A percentile compares a stretch with the other conserved stretches of the same genome.
Evolutionary conservation across 257 asterid genomes (phyloP).

Genomic region (Buddleja alternifolia): DNA sequence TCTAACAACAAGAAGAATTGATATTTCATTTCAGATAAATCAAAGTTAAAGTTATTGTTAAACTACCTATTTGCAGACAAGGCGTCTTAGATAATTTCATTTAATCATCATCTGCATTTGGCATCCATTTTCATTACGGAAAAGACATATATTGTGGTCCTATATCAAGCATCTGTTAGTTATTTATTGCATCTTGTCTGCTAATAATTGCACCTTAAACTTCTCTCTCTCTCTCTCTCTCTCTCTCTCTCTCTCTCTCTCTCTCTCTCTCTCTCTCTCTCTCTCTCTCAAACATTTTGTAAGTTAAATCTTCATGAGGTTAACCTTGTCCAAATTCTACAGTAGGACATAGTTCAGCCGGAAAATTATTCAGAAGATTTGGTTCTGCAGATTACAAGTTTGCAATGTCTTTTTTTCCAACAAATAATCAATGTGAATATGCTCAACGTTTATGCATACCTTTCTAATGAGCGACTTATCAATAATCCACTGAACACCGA

Average conservation of each 20-base stretch:
- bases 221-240: not conserved
- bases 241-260: too few relatives aligned
- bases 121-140: not conserved
- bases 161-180: not conserved
- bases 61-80: not conserved
- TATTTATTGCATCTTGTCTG: slow-evolving; percentile 8
- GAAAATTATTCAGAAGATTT: too few relatives aligned
- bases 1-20: not conserved
- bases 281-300: too few relatives aligned
- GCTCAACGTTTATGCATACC: not conserved
- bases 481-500: not conserved
- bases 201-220: not conserved
- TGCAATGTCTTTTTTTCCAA: not conserved
- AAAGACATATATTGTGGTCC: not conserved
- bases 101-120: not conserved
- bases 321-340: too few relatives aligned
- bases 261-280: too few relatives aligned
- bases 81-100: slow-evolving; percentile 1
- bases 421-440: not conserved
- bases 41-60: not conserved
- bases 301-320: too few relatives aligned
- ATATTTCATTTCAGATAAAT: not conserved
- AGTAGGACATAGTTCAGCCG: too few relatives aligned
- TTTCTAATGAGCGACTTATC: not conserved
- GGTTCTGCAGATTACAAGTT: too few relatives aligned